Evolutionary conservation across 345 rosid genomes (phyloP).

Genomic region (Arabis hirsuta): DNA sequence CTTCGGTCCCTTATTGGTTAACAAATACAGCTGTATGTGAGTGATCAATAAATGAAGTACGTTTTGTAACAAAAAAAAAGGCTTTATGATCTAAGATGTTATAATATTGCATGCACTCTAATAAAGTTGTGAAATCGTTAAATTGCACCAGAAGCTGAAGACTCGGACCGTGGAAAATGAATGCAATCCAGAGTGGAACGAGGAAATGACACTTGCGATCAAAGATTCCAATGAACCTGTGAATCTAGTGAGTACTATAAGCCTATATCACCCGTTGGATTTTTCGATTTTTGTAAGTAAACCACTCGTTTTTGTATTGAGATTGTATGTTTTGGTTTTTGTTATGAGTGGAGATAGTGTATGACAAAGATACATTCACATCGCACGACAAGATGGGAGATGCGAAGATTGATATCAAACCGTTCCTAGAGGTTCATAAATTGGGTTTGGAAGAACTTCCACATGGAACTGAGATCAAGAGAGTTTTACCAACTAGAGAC

Average conservation of each 20-base stretch:
- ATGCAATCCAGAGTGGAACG: conserved; percentile 90
- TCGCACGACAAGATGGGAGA: conserved; percentile 86
- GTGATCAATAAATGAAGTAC: too few relatives aligned
- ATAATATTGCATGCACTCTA: conserved; percentile 8
- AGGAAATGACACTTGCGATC: conserved; percentile 71
- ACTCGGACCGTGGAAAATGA: conserved; percentile 61
- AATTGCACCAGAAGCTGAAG: conserved; percentile 63
- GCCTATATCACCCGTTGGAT: too few relatives aligned
- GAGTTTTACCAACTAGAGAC: conserved; percentile 47
- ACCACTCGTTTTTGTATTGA: too few relatives aligned
- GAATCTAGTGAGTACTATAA: conserved; percentile 54
- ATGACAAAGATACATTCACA: conserved; percentile 73
- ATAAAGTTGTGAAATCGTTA: background rate
- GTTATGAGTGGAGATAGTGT: conserved; percentile 55
- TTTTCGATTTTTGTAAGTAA: too few relatives aligned
- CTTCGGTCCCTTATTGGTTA: too few relatives aligned
- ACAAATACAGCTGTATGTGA: too few relatives aligned
- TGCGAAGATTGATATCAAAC: conserved; percentile 63
- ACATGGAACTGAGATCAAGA: conserved; percentile 58
- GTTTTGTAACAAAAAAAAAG: too few relatives aligned
- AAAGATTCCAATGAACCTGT: conserved; percentile 51
- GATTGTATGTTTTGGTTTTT: too few relatives aligned
- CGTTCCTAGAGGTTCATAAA: conserved; percentile 56
- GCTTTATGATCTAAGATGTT: background rate
- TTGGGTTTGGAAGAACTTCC: conserved; percentile 57